Base-by-base conservation (phyloP, 129 eudicot genomes). In the Heracleum sosnowskyi region DNA sequence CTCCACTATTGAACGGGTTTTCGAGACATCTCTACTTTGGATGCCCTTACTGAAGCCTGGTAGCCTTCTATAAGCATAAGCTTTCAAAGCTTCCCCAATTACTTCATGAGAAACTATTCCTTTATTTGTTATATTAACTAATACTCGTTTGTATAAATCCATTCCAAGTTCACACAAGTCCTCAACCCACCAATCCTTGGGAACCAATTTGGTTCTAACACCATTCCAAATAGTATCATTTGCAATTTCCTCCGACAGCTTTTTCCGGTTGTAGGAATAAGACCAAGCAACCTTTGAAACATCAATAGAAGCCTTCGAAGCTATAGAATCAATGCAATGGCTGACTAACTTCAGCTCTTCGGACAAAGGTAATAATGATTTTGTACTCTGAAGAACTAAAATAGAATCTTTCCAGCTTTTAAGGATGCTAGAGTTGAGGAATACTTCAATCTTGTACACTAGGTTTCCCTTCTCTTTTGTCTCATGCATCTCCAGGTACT, bases 131-230 rank as follows among this genome's bases (percentile, higher is more conserved):
- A 94, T 91, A 76, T 81, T 82, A 45, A 80, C 72, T 9, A 94
- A 86, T 68, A 90, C 96, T 74, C 84, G 89, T 81, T 86, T 91
- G 51, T 86, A 91, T 45, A 86, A 83, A 75, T 90, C 96, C 36
- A 88, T 81, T 71, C 90, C 98, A 68, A 94, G 93, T 78, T 94
- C 97, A 82, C 91, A 88, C 77, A 94, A 82, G 79, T 94, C 98
- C 90, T 91, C 96, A 69, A 88, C 97, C 98, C 98, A 94, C 98
- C 98, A 94, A 83, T 94, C 97, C 33, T 80, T 88, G 9, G 98
- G 98, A 36, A 94, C 92, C 82, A 79, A 85, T 60, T 88, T 86
- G 78, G 31, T 85, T 75, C 96, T 77, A 64, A 90, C 76, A 69
- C 87, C 89, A 4, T 87, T 90, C 71, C 83, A 78, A 47, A 77